Percentiles rank a stretch among this genome's conserved stretches.
Evolutionary conservation across 1,284 basidiomycete species (phyloP).

Genomic region (Apiotrichum veenhuisii): DNA sequence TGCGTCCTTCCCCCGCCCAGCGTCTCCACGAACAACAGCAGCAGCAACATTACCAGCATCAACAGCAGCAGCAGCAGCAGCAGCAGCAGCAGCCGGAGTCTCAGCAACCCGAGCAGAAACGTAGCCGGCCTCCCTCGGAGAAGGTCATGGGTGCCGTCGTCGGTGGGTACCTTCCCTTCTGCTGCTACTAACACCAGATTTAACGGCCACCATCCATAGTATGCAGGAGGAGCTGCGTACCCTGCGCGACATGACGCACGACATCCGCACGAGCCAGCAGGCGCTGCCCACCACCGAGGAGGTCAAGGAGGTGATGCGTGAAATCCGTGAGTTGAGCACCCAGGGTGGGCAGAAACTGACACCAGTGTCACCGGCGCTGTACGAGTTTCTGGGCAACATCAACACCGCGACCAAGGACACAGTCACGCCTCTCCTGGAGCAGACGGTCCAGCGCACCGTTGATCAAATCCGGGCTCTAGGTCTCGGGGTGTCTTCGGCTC

Average conservation of each 20-base stretch:
- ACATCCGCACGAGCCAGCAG: conserved; percentile 23
- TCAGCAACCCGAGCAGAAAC: no score
- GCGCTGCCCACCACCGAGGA: conserved; percentile 32
- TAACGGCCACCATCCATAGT: background rate
- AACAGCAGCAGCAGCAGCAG: background rate
- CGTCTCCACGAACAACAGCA: background rate
- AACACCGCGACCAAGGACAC: background rate
- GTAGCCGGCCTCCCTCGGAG: background rate
- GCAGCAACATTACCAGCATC: background rate
- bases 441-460: conserved; percentile 4
- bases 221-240: background rate
- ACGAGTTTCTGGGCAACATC: conserved; percentile 13
- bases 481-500: background rate
- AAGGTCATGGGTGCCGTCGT: background rate
- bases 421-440: conserved; percentile 1
- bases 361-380: conserved; percentile 20
- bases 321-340: conserved; percentile 20
- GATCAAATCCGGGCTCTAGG: conserved; percentile 8
- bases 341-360: background rate
- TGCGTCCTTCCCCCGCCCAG: background rate
- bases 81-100: background rate
- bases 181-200: conserved; percentile 6
- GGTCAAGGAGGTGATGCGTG: conserved; percentile 27
- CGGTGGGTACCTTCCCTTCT: background rate
- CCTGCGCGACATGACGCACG: conserved; percentile 33